Evolutionary conservation across 23 red algal genomes (phyloP), one percentile per base, ranked within the genome.

Genomic region (Gracilaria domingensis): DNA sequence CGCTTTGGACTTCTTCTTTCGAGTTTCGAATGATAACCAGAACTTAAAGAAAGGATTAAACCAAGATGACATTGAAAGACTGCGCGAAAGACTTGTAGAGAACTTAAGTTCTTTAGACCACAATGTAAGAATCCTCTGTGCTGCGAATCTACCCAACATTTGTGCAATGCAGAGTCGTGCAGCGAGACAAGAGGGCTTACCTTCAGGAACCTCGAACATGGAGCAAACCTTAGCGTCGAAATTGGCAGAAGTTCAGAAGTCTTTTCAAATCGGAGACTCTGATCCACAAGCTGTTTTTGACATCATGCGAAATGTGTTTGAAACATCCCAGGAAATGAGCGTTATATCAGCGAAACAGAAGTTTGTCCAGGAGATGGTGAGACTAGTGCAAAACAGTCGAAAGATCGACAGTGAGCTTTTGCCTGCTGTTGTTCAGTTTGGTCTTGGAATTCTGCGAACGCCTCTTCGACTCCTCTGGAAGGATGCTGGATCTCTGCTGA

Each of bases 391-490:
- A 57, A 64, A 66, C 30, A 25, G 16, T 38, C 42, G 16, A 28
- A 74, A 38, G 21, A 38, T 87, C 21, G 13, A 21, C 45, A n/a
- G 26, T 12, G 38, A 39, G 12, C 40, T 74, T 75, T 57, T 87
- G 44, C n/a, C 28, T 4, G 64, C 84, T 29, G 33, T 71, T 59
- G 84, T 87, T 71, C 78, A 84, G 18, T 92, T 92, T 24, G 39
- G 65, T 76, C 37, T 84, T 50, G 89, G 89, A 23, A 30, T 92
- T 13, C 32, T 92, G n/a, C 89, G 69, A 36, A 92, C 80, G 23
- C 78, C 78, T 44, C 47, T 92, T 58, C 80, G 75, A 26, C 64
- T 84, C n/a, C 45, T 92, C 12, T 92, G 89, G 89, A 54, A 53
- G 26, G 49, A 50, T 74, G 89, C 89, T 42, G 12, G 77, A 61